phyloP scores from a whole-genome alignment of 2,329 filamentous ascomycete genomes.

The Trichoderma cornu-damae region DNA sequence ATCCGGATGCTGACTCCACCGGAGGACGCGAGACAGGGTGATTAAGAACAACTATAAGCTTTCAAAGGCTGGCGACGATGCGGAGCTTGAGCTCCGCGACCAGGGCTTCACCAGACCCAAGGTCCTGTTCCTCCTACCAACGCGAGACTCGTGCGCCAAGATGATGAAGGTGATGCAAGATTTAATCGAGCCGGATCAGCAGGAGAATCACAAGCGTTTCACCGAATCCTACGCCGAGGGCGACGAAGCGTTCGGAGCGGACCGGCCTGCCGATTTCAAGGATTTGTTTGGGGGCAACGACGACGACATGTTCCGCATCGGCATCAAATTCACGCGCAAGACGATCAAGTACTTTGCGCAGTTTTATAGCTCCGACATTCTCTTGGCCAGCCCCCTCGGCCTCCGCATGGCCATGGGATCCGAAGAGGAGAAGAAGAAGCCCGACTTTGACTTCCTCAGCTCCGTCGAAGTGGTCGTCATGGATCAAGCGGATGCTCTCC shows the following conservation, averaged over 20 bases:
- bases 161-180: constrained; percentile 72
- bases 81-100: constrained; percentile 72
- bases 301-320: constrained; percentile 93
- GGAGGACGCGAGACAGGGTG: constrained; percentile 75
- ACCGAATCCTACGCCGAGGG: constrained; percentile 72
- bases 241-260: constrained; percentile 58
- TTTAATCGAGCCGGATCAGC: constrained; percentile 77
- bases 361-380: constrained; percentile 95
- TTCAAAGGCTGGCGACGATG: constrained; percentile 57
- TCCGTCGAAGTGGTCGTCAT: constrained; percentile 88
- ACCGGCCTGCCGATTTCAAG: constrained; percentile 79
- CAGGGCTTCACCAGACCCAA: constrained; percentile 96
- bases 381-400: constrained; percentile 84
- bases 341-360: constrained; percentile 91
- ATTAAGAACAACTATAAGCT: constrained; percentile 87
- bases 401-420: constrained; percentile 86
- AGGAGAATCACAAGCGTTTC: constrained; percentile 92
- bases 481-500: constrained; percentile 85
- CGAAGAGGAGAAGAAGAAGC: constrained; percentile 55
- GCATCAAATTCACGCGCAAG: constrained; percentile 95
- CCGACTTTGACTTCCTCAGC: constrained; percentile 84
- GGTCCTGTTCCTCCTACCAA: constrained; percentile 83
- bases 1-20: constrained; percentile 15
- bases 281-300: constrained; percentile 92
- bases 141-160: constrained; percentile 75